These are phyloP conservation scores for Populus nigra DNA, from an alignment of 345 rosid species.

Conservation along the genomic window DNA sequence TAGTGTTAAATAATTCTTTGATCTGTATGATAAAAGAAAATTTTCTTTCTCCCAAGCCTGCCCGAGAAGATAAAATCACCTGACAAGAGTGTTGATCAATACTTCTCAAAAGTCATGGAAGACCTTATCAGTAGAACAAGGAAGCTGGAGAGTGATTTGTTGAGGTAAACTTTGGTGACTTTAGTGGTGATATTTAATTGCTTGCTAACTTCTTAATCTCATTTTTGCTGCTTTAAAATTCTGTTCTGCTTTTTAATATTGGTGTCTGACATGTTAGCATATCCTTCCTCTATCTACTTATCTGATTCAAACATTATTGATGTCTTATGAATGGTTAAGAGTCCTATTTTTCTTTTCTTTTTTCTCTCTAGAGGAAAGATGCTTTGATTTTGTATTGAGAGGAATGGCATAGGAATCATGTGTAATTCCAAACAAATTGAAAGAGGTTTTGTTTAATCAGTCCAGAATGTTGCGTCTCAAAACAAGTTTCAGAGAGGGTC, in stretches of 20 bases:
- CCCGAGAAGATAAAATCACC: slow-evolving; percentile 38
- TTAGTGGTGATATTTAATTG: not conserved
- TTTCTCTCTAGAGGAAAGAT: not conserved
- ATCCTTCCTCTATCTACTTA: not conserved
- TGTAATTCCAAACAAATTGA: not conserved
- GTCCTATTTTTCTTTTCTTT: not conserved
- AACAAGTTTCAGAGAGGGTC: not conserved
- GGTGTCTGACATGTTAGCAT: not conserved
- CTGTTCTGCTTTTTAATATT: not conserved
- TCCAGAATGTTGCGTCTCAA: not conserved
- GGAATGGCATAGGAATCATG: not conserved
- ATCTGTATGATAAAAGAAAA: not conserved
- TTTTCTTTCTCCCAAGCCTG: slow-evolving; percentile 26
- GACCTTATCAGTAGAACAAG: slow-evolving; percentile 45
- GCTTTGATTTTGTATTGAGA: not conserved
- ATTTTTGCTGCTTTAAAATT: not conserved
- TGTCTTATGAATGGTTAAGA: not conserved
- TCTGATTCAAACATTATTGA: not conserved
- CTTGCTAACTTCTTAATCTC: not conserved
- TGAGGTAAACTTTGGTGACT: slow-evolving; percentile 42
- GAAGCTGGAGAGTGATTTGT: slow-evolving; percentile 55
- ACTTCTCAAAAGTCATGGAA: slow-evolving; percentile 55
- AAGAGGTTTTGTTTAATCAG: not conserved
- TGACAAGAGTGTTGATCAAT: slow-evolving; percentile 41
- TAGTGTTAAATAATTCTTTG: not conserved